Percentiles rank a stretch among this genome's conserved stretches.
Evolutionary conservation across 2,329 filamentous ascomycete genomes (phyloP).

Genomic region (Lizonia empirigonia): DNA sequence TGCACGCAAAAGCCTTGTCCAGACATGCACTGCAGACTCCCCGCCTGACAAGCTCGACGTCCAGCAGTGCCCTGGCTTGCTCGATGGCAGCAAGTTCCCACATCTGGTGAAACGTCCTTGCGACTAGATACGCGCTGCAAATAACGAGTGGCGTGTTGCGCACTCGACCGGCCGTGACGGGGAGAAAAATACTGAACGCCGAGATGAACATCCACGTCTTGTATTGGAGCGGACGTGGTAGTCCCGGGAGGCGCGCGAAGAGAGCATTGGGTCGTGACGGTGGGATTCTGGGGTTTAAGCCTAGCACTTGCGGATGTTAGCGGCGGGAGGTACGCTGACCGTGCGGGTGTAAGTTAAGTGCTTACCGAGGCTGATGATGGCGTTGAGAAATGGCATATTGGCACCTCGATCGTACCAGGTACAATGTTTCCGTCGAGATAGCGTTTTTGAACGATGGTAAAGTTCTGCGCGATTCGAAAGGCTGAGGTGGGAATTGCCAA

Average conservation of each 20-base stretch:
- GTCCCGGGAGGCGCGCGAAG: background rate
- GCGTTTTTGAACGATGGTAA: too few species aligned
- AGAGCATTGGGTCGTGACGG: background rate
- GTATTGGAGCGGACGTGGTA: background rate
- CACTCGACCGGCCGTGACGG: background rate
- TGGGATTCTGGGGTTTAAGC: background rate
- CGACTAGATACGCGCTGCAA: background rate
- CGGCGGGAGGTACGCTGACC: too few species aligned
- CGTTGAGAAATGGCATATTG: background rate
- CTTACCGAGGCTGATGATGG: background rate
- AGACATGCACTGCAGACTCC: background rate
- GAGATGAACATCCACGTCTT: background rate
- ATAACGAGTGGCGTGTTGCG: background rate
- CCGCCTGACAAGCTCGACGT: background rate
- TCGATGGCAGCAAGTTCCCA: background rate
- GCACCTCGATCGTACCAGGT: too few species aligned
- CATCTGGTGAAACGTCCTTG: background rate
- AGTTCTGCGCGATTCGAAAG: too few species aligned
- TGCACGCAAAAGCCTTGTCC: background rate
- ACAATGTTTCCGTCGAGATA: too few species aligned
- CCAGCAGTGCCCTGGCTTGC: background rate
- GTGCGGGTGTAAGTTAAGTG: too few species aligned
- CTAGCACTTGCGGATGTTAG: background rate
- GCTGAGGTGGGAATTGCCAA: too few species aligned
- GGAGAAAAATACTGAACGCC: background rate